Evolutionary conservation across 495 filamentous ascomycete species (phyloP).

Genomic region (Daldinia decipiens): DNA sequence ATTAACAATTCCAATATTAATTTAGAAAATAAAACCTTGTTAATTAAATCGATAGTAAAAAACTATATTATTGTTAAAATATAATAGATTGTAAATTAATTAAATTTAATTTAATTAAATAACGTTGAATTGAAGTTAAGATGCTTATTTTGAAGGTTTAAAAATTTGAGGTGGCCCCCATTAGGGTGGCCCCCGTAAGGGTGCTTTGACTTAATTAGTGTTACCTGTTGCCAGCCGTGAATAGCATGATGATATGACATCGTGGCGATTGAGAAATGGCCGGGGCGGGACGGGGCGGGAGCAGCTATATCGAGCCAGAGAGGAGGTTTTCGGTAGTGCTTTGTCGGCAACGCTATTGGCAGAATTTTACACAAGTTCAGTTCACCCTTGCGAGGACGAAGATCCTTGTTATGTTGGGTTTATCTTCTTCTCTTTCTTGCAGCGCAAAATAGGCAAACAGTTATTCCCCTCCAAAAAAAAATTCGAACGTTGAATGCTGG

Average conservation of each 20-base stretch:
- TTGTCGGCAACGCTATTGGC: neutral
- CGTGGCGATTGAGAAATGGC: neutral
- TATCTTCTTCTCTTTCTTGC: neutral
- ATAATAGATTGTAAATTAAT: too few species aligned
- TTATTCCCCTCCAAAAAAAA: neutral
- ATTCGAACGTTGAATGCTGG: neutral
- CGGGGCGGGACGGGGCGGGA: neutral
- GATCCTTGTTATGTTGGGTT: neutral
- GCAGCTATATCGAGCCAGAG: neutral
- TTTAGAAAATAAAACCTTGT: too few species aligned
- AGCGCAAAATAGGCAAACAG: neutral
- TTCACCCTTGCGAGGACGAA: neutral
- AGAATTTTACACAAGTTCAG: neutral
- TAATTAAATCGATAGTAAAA: too few species aligned
- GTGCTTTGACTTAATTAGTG: too few species aligned
- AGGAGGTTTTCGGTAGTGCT: neutral
- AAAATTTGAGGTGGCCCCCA: too few species aligned
- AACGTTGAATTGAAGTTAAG: too few species aligned
- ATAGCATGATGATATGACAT: constrained; percentile 36
- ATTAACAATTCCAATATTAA: too few species aligned
- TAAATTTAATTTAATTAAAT: too few species aligned
- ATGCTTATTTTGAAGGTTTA: too few species aligned
- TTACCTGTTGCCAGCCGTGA: constrained; percentile 38
- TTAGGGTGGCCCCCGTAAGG: too few species aligned
- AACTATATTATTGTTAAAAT: too few species aligned